phyloP scores from a whole-genome alignment of 2,329 filamentous ascomycete species.

The Cytospora leucostoma region DNA sequence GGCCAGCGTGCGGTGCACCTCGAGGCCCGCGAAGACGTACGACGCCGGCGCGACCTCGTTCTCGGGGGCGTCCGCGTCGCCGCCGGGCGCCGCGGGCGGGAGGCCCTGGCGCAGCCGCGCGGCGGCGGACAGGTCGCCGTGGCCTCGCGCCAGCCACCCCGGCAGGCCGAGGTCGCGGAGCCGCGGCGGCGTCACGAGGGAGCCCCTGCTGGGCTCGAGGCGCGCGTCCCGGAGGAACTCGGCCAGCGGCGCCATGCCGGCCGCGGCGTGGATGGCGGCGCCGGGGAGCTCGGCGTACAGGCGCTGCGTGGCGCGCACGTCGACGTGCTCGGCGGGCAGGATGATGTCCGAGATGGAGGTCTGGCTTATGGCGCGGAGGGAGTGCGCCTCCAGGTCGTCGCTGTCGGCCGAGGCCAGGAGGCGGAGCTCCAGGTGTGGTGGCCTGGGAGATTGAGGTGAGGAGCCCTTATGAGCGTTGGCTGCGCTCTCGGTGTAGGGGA shows the following conservation, averaged over 20 bases:
- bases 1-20: conserved; percentile 51
- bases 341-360: conserved; percentile 46
- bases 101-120: background rate
- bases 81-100: background rate
- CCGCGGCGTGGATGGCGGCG: conserved; percentile 27
- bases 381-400: conserved; percentile 37
- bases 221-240: conserved; percentile 48
- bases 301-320: conserved; percentile 49
- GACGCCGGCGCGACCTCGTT: conserved; percentile 21
- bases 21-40: conserved; percentile 53
- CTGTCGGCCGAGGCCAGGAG: conserved; percentile 35
- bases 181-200: conserved; percentile 48
- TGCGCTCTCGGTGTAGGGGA: conserved; percentile 36
- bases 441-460: conserved; percentile 19
- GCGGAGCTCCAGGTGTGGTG: conserved; percentile 42
- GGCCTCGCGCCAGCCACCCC: conserved; percentile 25
- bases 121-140: background rate
- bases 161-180: conserved; percentile 34
- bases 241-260: conserved; percentile 39
- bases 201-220: conserved; percentile 50
- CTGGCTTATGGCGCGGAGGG: conserved; percentile 43
- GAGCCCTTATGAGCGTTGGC: background rate
- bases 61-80: background rate
- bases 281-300: conserved; percentile 37
- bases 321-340: conserved; percentile 49